A percentile compares a stretch with the other conserved stretches of the same genome.
phyloP scores from a whole-genome alignment of 148 eudicot species.

The Chenopodium album region DNA sequence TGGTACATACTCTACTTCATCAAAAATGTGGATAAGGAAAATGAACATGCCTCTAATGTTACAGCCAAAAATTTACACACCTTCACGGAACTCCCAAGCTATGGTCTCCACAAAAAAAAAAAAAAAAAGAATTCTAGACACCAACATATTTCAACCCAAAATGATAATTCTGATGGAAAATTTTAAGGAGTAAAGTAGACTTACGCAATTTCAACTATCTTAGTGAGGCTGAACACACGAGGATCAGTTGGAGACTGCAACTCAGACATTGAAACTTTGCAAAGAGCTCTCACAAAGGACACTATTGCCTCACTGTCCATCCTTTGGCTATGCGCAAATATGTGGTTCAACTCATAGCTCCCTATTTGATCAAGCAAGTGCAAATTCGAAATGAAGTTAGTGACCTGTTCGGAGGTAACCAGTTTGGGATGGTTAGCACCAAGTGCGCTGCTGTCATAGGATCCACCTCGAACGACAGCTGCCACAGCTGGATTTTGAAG shows the following conservation, averaged over 20 bases:
- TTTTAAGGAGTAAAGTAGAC: conserved; percentile 38
- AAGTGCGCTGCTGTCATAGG: conserved; percentile 84
- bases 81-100: not conserved
- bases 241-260: conserved; percentile 99
- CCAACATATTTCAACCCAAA: not conserved
- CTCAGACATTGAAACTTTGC: conserved; percentile 96
- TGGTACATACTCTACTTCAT: not conserved
- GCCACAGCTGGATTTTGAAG: conserved; percentile 90
- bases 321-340: conserved; percentile 99
- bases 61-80: not conserved
- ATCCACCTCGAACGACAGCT: conserved; percentile 97
- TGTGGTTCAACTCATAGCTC: conserved; percentile 92
- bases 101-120: not conserved
- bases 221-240: conserved; percentile 96
- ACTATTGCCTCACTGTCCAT: conserved; percentile 98
- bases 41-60: not conserved
- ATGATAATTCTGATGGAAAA: not conserved
- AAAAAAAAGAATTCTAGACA: not conserved
- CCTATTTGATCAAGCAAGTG: conserved; percentile 98
- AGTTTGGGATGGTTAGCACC: conserved; percentile 63
- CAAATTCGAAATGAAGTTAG: conserved; percentile 82
- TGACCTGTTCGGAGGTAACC: conserved; percentile 94
- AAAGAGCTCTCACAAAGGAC: conserved; percentile 91
- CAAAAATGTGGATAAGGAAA: not conserved
- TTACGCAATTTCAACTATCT: conserved; percentile 99